Percentiles rank a stretch among this genome's conserved stretches.
phyloP scores from a whole-genome alignment of 2,329 filamentous ascomycete species.

The Sordariomycetes sp. region DNA sequence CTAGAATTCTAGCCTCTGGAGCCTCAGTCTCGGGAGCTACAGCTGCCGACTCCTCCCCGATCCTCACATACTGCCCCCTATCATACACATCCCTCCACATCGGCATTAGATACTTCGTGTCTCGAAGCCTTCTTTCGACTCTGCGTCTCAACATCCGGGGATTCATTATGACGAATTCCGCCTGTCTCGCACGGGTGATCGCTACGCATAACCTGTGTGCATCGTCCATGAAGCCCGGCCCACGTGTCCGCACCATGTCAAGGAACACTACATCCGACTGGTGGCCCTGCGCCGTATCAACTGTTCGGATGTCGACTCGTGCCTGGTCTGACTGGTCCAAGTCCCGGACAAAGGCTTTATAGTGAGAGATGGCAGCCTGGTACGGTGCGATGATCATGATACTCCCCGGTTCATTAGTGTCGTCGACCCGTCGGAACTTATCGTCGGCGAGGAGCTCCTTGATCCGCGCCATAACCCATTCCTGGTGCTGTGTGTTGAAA shows the following conservation, averaged over 20 bases:
- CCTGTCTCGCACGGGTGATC: slow-evolving; percentile 27
- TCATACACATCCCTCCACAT: not conserved
- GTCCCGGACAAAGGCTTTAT: slow-evolving; percentile 14
- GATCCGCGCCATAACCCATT: slow-evolving; percentile 20
- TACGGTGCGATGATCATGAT: slow-evolving; percentile 32
- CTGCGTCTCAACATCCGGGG: slow-evolving; percentile 15
- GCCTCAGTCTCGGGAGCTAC: not conserved
- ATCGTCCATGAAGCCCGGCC: slow-evolving; percentile 27
- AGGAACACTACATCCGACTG: slow-evolving; percentile 33
- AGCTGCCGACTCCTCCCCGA: not conserved
- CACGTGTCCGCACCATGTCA: slow-evolving; percentile 27
- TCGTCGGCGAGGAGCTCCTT: slow-evolving; percentile 16
- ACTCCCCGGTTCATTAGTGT: slow-evolving; percentile 13
- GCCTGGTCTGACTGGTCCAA: slow-evolving; percentile 14
- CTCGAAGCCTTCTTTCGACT: not conserved
- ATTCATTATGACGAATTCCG: slow-evolving; percentile 31
- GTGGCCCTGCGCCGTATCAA: slow-evolving; percentile 31
- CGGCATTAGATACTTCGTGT: not conserved
- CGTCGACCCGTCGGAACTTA: slow-evolving; percentile 16
- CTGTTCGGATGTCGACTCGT: slow-evolving; percentile 25
- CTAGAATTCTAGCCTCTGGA: not conserved
- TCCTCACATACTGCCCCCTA: not conserved
- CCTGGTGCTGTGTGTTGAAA: slow-evolving; percentile 23
- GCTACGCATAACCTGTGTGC: slow-evolving; percentile 30
- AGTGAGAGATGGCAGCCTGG: slow-evolving; percentile 20